These are phyloP conservation scores for Trichoderma sp. DNA, from an alignment of 2,329 filamentous ascomycete genomes.

Conservation along the genomic window DNA sequence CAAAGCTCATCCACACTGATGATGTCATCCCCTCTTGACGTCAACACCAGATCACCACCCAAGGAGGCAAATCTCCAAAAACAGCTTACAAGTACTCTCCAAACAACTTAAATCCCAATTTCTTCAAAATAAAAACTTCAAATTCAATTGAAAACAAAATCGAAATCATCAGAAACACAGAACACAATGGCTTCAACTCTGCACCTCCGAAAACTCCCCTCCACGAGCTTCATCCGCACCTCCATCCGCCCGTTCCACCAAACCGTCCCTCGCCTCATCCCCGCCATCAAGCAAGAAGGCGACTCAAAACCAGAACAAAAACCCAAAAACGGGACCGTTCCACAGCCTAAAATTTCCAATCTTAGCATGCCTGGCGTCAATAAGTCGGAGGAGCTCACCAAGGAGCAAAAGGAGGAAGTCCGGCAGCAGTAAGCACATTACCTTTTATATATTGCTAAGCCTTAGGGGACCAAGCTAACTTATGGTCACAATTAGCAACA, in stretches of 20 bases:
- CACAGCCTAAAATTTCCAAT: slow-evolving; percentile 53
- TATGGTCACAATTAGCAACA: slow-evolving; percentile 38
- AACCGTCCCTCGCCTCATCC: not conserved
- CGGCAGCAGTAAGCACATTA: slow-evolving; percentile 42
- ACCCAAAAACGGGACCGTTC: slow-evolving; percentile 31
- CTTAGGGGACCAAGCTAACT: not conserved
- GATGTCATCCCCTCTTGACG: slow-evolving; percentile 23
- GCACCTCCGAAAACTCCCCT: not conserved
- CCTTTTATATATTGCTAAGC: no score
- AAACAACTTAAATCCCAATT: not conserved
- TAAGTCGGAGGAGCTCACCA: slow-evolving; percentile 36
- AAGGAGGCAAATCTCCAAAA: not conserved
- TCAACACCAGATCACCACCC: slow-evolving; percentile 3
- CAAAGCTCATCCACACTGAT: slow-evolving; percentile 2
- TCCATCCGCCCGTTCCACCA: slow-evolving; percentile 7
- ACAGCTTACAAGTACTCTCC: not conserved
- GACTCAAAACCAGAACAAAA: not conserved
- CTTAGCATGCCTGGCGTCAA: slow-evolving; percentile 41
- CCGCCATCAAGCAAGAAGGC: not conserved
- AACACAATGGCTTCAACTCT: slow-evolving; percentile 4
- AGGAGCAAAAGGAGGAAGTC: slow-evolving; percentile 56
- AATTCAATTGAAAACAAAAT: not conserved
- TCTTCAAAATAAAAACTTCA: not conserved
- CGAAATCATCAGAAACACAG: not conserved
- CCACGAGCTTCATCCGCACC: not conserved